A percentile compares a stretch with the other conserved stretches of the same genome.
phyloP scores from a whole-genome alignment of 2,329 filamentous ascomycete genomes.

The Colletotrichum destructivum region DNA sequence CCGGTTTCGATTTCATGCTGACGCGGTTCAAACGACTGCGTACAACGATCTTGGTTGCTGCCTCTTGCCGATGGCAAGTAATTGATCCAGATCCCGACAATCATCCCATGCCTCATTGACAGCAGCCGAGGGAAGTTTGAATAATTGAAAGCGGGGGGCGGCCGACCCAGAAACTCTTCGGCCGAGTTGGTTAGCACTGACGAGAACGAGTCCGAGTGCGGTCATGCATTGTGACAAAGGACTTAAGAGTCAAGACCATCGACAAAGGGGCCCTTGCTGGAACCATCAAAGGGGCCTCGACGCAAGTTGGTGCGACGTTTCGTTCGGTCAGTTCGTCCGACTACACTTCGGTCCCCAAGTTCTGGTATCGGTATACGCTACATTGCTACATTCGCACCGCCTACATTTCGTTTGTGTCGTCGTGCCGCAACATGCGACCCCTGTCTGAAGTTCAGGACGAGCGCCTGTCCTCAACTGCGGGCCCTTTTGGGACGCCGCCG shows the following conservation, averaged over 20 bases:
- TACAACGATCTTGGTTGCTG: constrained; percentile 14
- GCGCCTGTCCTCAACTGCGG: constrained; percentile 13
- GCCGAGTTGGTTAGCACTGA: constrained; percentile 19
- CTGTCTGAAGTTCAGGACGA: constrained; percentile 24
- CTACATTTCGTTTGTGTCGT: not conserved
- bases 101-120: not conserved
- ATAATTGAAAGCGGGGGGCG: not conserved
- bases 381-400: not conserved
- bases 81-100: constrained; percentile 17
- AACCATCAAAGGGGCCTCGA: constrained; percentile 3
- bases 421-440: constrained; percentile 29
- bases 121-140: constrained; percentile 30
- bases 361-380: not conserved
- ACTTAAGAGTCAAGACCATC: not conserved
- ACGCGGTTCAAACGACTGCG: not conserved
- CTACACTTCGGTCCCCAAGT: constrained; percentile 1
- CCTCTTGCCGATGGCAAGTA: not conserved
- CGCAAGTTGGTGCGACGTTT: constrained; percentile 16
- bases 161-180: constrained; percentile 1
- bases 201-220: constrained; percentile 42
- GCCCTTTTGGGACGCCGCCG: not conserved
- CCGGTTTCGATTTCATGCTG: constrained; percentile 9
- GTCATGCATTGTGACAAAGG: constrained; percentile 8
- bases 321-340: constrained; percentile 38
- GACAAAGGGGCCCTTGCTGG: constrained; percentile 29